phyloP scores from a whole-genome alignment of 164 flowering plant genomes.

The Macadamia integrifolia region DNA sequence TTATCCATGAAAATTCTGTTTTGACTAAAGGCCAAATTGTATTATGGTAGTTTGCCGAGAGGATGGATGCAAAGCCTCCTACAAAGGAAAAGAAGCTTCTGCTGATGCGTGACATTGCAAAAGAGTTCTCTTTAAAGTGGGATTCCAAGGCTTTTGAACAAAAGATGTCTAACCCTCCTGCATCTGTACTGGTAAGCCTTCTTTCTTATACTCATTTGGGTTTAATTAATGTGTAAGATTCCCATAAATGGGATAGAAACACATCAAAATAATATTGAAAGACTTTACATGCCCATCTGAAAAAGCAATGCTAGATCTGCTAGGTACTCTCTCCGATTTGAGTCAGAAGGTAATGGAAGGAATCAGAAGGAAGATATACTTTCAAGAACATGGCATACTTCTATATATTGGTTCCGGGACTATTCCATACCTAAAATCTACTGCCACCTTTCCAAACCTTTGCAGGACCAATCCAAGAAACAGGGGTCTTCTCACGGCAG shows the following conservation, averaged over 20 bases:
- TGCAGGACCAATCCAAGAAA: conserved; percentile 21
- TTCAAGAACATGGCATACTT: neutral
- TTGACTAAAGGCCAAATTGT: conserved; percentile 8
- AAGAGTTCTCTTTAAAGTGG: conserved; percentile 53
- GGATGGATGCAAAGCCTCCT: conserved; percentile 29
- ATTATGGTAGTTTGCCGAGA: conserved; percentile 36
- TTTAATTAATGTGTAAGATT: no score
- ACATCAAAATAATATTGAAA: no score
- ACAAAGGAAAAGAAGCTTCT: conserved; percentile 57
- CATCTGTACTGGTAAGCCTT: conserved; percentile 31
- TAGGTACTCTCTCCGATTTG: no score
- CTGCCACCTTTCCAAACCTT: conserved; percentile 1
- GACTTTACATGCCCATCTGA: no score
- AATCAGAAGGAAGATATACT: neutral
- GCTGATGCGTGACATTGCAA: conserved; percentile 48
- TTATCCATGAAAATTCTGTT: neutral
- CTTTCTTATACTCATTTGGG: no score
- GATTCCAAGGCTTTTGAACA: conserved; percentile 48
- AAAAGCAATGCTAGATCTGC: no score
- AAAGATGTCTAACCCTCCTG: conserved; percentile 31
- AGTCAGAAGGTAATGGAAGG: neutral
- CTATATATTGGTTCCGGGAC: neutral
- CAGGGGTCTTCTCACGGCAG: conserved; percentile 6
- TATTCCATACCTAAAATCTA: neutral
- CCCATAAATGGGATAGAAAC: no score